Evolutionary conservation across 1,284 basidiomycete genomes (phyloP).

Genomic region (Leccinum pachyderme): DNA sequence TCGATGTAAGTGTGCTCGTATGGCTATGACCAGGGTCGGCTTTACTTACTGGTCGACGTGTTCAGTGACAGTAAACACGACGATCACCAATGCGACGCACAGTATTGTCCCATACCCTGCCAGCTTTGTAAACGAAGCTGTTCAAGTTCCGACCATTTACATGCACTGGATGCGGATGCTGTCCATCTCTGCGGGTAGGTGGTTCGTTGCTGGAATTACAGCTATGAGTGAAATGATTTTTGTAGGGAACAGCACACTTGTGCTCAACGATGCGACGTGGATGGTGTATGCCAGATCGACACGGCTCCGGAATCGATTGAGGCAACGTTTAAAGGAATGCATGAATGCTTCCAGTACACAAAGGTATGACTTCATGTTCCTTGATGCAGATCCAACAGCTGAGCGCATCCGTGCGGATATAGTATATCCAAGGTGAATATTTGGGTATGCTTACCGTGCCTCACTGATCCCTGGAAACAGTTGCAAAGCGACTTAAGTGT

Average conservation of each 20-base stretch:
- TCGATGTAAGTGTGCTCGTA: slow-evolving; percentile 38
- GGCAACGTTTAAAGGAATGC: slow-evolving; percentile 48
- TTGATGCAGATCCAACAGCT: background rate
- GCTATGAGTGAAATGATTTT: background rate
- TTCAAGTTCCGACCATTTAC: slow-evolving; percentile 46
- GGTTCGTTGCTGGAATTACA: slow-evolving; percentile 24
- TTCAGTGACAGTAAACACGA: slow-evolving; percentile 45
- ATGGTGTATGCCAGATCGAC: slow-evolving; percentile 54
- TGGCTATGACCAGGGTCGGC: background rate
- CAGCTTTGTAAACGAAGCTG: slow-evolving; percentile 52
- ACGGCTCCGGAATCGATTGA: slow-evolving; percentile 53
- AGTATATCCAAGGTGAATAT: slow-evolving; percentile 27
- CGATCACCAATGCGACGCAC: slow-evolving; percentile 46
- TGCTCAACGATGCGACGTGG: slow-evolving; percentile 39
- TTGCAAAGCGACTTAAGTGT: slow-evolving; percentile 49
- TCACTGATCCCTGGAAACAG: slow-evolving; percentile 26
- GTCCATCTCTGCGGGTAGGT: slow-evolving; percentile 60
- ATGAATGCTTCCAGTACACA: slow-evolving; percentile 46
- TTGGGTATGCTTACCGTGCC: background rate
- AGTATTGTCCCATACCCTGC: slow-evolving; percentile 51
- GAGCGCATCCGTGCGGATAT: background rate
- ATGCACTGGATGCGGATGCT: slow-evolving; percentile 41
- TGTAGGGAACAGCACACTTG: slow-evolving; percentile 47
- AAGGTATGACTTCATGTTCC: slow-evolving; percentile 32
- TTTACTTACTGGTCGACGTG: background rate